Base-by-base conservation (phyloP, 129 eudicot species). In the Ambrosia artemisiifolia region DNA sequence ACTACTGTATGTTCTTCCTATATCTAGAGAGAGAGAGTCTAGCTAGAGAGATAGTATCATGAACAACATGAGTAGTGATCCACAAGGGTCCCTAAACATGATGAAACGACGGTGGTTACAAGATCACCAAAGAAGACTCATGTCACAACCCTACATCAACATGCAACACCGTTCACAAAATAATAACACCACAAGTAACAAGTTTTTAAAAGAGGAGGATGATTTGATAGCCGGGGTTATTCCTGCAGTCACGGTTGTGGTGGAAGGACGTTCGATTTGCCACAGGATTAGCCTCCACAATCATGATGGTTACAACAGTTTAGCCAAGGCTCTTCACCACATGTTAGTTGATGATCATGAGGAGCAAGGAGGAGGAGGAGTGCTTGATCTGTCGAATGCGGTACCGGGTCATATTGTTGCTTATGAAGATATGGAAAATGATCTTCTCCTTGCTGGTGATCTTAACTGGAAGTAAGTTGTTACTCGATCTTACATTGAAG, bases 381-480 rank as follows among this genome's bases (percentile, higher is more conserved):
- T 55, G 44, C 24, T 86, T 18, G 91, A 92, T 81, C 88, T 92
- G 32, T 86, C 94, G 6, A 92, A 92, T 61, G 97, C 97, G 17
- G 66, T 92, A 4, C 97, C 97, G 16, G 97, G 97, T 42, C 87
- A 88, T 32, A 80, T 92, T 49, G 80, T 92, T 83, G 97, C 97
- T 69, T 92, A 92, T 75, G 96, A 92, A 73, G 97, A 92, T 57
- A 83, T 92, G 83, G 97, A 92, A 62, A 92, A 92, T 70, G 97
- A 92, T 83, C 96, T 92, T 48, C 95, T 92, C n/a, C 92, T 92
- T 60, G 97, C 82, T 61, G 97, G 97, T 75, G 97, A 92, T 73
- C 96, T 92, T 32, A 77, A 85, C 13, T 92, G 97, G 97, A 83
- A 85, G 97, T 92, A 92, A 67, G 89, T 80, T 19, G 6, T 59